phyloP scores from a whole-genome alignment of 2,329 filamentous ascomycete genomes.

The Penicillium brevicompactum region DNA sequence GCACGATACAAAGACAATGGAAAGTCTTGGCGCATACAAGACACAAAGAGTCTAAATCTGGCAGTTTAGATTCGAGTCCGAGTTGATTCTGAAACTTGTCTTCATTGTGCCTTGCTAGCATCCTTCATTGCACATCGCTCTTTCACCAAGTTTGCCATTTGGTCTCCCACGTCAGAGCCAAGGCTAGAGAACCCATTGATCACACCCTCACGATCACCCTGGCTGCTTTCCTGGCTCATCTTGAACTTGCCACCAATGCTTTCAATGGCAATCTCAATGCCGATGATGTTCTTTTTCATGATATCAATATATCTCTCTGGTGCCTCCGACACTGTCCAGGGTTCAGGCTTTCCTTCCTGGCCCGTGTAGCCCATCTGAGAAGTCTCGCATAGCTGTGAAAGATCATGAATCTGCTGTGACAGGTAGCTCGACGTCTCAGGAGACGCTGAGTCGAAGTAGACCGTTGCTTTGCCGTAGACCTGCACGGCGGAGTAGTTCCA shows the following conservation, averaged over 20 bases:
- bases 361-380: slow-evolving; percentile 59
- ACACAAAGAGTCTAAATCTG: neutral
- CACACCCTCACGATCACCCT: slow-evolving; percentile 59
- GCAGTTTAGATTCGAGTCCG: neutral
- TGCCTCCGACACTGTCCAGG: slow-evolving; percentile 64
- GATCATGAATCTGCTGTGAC: slow-evolving; percentile 53
- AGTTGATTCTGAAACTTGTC: neutral
- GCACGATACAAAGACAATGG: too few species aligned
- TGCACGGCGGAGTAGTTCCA: slow-evolving; percentile 70
- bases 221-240: slow-evolving; percentile 64
- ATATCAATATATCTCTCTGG: slow-evolving; percentile 60
- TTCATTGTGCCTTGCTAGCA: neutral
- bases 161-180: slow-evolving; percentile 41
- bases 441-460: slow-evolving; percentile 56
- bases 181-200: slow-evolving; percentile 57
- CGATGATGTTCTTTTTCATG: slow-evolving; percentile 61
- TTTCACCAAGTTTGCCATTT: slow-evolving; percentile 26
- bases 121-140: slow-evolving; percentile 9
- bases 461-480: slow-evolving; percentile 59
- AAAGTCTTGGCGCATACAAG: too few species aligned
- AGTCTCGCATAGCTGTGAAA: slow-evolving; percentile 56
- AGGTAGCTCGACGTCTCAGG: slow-evolving; percentile 53
- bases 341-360: slow-evolving; percentile 49
- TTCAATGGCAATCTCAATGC: slow-evolving; percentile 61
- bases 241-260: slow-evolving; percentile 65